Evolutionary conservation across 371 early-diverging fungal genomes (phyloP).

Genomic region (Capillidium heterosporum): DNA sequence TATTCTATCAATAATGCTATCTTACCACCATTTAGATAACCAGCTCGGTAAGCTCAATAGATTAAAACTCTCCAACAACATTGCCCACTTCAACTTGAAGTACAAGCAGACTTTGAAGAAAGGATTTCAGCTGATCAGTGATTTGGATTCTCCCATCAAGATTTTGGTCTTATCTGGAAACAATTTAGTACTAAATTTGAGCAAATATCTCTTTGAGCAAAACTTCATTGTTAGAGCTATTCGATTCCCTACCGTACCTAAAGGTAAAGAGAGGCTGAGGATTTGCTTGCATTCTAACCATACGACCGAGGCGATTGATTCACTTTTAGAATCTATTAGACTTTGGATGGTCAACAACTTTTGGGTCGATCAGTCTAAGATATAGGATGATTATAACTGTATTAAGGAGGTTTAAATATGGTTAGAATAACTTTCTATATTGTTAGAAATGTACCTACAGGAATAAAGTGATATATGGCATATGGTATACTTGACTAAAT

Average conservation of each 20-base stretch:
- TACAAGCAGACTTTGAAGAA: no score
- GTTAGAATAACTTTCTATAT: constrained; percentile 9
- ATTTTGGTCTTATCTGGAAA: background rate
- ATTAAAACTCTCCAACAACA: background rate
- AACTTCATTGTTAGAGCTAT: constrained; percentile 62
- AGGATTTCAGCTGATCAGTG: no score
- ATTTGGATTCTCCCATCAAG: background rate
- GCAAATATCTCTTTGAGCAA: constrained; percentile 26
- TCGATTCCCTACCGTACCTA: constrained; percentile 61
- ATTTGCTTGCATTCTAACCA: constrained; percentile 66
- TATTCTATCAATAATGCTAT: constrained; percentile 33
- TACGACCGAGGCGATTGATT: constrained; percentile 27
- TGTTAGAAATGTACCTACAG: no score
- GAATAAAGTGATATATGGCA: no score
- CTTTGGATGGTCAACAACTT: background rate
- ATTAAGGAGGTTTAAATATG: constrained; percentile 22
- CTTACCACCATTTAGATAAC: no score
- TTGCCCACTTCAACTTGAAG: background rate
- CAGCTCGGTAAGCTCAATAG: constrained; percentile 27
- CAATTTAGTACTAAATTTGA: constrained; percentile 17
- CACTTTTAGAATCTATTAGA: background rate
- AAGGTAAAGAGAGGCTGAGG: constrained; percentile 56
- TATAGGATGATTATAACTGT: background rate
- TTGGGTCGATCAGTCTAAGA: background rate
- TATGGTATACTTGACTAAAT: no score